phyloP scores from a whole-genome alignment of 2,329 filamentous ascomycete species.

The Verticillium tricorpus region DNA sequence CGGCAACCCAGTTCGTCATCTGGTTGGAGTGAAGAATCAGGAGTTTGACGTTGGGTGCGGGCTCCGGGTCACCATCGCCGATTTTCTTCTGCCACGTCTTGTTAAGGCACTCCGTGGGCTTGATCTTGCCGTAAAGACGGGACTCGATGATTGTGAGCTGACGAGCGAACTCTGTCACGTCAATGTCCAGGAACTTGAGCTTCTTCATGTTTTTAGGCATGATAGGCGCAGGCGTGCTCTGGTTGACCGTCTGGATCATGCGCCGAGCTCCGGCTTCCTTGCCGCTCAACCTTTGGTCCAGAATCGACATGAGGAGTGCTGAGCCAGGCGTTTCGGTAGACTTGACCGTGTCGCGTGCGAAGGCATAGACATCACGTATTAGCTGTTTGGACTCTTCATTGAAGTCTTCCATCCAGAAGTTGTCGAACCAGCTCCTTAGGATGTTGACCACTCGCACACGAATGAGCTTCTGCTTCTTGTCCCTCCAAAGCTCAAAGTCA shows the following conservation, averaged over 20 bases:
- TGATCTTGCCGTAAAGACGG: conserved; percentile 90
- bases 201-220: conserved; percentile 99
- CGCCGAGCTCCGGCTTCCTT: conserved; percentile 83
- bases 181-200: conserved; percentile 96
- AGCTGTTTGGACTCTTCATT: conserved; percentile 79
- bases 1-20: conserved; percentile 98
- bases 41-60: conserved; percentile 90
- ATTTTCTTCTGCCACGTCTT: conserved; percentile 99
- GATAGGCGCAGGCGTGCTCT: conserved; percentile 79
- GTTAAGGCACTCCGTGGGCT: conserved; percentile 91
- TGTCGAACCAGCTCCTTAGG: conserved; percentile 96
- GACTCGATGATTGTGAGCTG: conserved; percentile 97
- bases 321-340: conserved; percentile 91
- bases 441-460: conserved; percentile 97
- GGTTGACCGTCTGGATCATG: conserved; percentile 80
- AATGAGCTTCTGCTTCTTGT: conserved; percentile 93
- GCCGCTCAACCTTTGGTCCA: conserved; percentile 84
- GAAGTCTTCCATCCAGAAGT: conserved; percentile 96
- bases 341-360: conserved; percentile 87
- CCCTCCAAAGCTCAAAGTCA: conserved; percentile 84
- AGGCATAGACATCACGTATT: conserved; percentile 83
- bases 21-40: conserved; percentile 97
- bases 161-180: conserved; percentile 92
- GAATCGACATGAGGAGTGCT: conserved; percentile 73
- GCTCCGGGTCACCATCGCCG: conserved; percentile 72